Evolutionary conservation across 192 early-diverging fungal species (phyloP).

Genomic region (Entomortierella chlamydospora): DNA sequence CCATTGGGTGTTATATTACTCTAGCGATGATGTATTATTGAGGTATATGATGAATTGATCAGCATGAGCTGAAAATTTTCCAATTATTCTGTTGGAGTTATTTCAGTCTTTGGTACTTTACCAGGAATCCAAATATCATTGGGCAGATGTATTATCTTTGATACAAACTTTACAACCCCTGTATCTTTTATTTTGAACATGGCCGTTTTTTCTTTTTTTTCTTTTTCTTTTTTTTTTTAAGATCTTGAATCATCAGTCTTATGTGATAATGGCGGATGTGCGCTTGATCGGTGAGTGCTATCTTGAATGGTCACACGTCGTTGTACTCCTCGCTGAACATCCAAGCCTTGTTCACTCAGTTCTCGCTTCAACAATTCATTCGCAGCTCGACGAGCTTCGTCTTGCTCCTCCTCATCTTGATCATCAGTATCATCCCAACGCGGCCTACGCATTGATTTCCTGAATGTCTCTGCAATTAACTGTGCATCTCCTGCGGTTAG

Average conservation of each 20-base stretch:
- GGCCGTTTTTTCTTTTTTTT: neutral
- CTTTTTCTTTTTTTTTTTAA: neutral
- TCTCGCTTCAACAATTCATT: conserved; percentile 37
- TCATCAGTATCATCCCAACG: conserved; percentile 33
- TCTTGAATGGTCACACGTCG: conserved; percentile 47
- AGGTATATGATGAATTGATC: too few species aligned
- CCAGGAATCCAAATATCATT: too few species aligned
- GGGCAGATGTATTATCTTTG: too few species aligned
- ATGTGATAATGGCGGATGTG: conserved; percentile 1
- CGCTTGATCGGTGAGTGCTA: neutral
- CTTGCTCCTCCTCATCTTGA: conserved; percentile 21
- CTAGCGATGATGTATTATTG: too few species aligned
- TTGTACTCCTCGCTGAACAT: conserved; percentile 44
- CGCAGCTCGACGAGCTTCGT: conserved; percentile 24
- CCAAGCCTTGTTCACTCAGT: conserved; percentile 44
- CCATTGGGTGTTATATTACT: too few species aligned
- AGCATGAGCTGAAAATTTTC: too few species aligned
- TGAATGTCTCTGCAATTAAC: conserved; percentile 49
- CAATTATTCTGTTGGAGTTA: too few species aligned
- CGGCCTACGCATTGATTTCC: conserved; percentile 49
- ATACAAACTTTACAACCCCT: too few species aligned
- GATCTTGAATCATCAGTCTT: neutral
- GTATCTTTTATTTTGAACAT: too few species aligned
- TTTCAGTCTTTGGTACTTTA: too few species aligned
- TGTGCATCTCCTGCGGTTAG: conserved; percentile 31